Base-by-base conservation (phyloP, 129 eudicot species). In the Flaveria robusta region DNA sequence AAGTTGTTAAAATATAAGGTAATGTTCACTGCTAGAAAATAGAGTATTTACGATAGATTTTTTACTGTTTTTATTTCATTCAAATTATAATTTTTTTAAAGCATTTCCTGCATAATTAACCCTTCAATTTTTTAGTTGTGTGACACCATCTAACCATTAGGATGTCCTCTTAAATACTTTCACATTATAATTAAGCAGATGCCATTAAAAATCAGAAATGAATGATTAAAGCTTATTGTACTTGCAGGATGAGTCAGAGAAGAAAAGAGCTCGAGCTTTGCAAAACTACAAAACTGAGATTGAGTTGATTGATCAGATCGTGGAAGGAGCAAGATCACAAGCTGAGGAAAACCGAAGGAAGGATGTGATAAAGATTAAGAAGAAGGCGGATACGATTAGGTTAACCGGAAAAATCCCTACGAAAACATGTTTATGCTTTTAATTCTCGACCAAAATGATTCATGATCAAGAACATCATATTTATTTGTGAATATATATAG, bases 361-460 rank as follows among this genome's bases (percentile, higher is more conserved):
- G 51, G 96, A 88, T 64, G 88, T 85, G 83, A 45, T 73, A 0
- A 87, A 81, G 83, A 92, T 84, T 50, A 84, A 81, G 81, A 96
- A 93, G 77, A 93, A 90, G 79, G 98, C 93, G 11, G 80, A 87
- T 31, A 88, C 55, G 45, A 85, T 88, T 75, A 84, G 90, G 81
- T n/a, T 69, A 70, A 90, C 97, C 0, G 98, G 98, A 68, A 83
- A 88, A 81, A 66, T 83, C 69, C 98, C 96, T 77, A 64, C 91
- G 22, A 80, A 73, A 74, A 74, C 88, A 55, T 90, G 92, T 80
- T 67, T 83, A 59, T 92, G 98, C 87, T 88, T 85, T 68, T 92
- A 78, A 85, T 7, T 47, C 19, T 50, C 56, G 34, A 60, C 29
- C 23, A 80, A 65, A 45, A n/a, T 23, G 31, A 15, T 16, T 5